These are phyloP conservation scores for Apophysomyces variabilis DNA, from an alignment of 371 early-diverging fungal genomes.

Conservation along the genomic window DNA sequence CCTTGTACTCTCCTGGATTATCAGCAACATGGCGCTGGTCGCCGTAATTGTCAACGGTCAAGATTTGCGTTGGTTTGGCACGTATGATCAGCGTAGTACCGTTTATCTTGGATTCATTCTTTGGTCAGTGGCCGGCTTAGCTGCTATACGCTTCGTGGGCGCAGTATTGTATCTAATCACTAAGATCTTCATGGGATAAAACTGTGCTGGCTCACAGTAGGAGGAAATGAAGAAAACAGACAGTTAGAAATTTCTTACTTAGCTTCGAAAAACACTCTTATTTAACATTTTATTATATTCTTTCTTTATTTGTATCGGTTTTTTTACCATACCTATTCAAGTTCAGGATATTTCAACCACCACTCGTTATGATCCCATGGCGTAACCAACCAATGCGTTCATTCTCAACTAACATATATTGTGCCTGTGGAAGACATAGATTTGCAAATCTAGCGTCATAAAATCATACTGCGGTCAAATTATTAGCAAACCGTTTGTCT, in stretches of 20 bases:
- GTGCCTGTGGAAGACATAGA: too few species aligned
- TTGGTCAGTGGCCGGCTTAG: slow-evolving; percentile 81
- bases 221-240: background rate
- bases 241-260: background rate
- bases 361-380: background rate
- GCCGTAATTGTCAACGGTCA: slow-evolving; percentile 50
- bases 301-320: background rate
- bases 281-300: background rate
- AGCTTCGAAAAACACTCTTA: background rate
- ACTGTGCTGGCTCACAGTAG: slow-evolving; percentile 10
- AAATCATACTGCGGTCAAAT: too few species aligned
- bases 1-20: slow-evolving; percentile 81
- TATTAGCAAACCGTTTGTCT: too few species aligned
- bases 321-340: background rate
- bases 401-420: background rate
- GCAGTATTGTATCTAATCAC: slow-evolving; percentile 70
- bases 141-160: slow-evolving; percentile 80
- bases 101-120: slow-evolving; percentile 78
- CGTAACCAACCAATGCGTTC: background rate
- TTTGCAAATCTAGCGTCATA: too few species aligned
- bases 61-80: slow-evolving; percentile 39
- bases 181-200: slow-evolving; percentile 18
- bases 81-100: slow-evolving; percentile 22
- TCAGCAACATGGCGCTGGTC: slow-evolving; percentile 77
- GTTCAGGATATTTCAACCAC: background rate